Evolutionary conservation across 2,329 filamentous ascomycete species (phyloP).

Genomic region (Pseudogymnoascus sp.): DNA sequence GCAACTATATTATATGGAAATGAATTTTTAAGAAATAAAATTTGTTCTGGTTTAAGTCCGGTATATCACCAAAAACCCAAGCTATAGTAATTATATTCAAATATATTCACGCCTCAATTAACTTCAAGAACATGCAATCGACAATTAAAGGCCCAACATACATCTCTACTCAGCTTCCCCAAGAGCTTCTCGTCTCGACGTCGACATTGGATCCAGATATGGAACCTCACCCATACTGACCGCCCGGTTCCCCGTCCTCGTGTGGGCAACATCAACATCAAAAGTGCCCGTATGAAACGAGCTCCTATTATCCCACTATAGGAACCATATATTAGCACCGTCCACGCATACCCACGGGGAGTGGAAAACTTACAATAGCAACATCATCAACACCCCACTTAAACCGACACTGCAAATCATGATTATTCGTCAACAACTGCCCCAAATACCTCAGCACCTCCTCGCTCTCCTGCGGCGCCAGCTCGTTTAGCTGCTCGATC

Average conservation of each 20-base stretch:
- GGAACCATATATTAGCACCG: slow-evolving; percentile 15
- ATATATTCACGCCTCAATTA: not conserved
- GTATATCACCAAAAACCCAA: too few relatives aligned
- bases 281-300: slow-evolving; percentile 28
- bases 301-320: slow-evolving; percentile 30
- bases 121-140: not conserved
- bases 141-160: not conserved
- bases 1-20: not conserved
- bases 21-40: not conserved
- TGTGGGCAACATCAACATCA: slow-evolving; percentile 27
- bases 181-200: slow-evolving; percentile 10
- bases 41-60: not conserved
- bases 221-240: slow-evolving; percentile 30
- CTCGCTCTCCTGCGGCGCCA: slow-evolving; percentile 36
- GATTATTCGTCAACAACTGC: slow-evolving; percentile 32
- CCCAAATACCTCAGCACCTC: slow-evolving; percentile 21
- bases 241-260: slow-evolving; percentile 26
- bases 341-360: not conserved
- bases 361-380: slow-evolving; percentile 34
- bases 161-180: not conserved
- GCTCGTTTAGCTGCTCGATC: slow-evolving; percentile 35
- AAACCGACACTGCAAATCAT: slow-evolving; percentile 34
- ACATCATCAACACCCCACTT: slow-evolving; percentile 24
- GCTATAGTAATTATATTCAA: too few relatives aligned
- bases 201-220: slow-evolving; percentile 29